Base-by-base conservation (phyloP, 2,329 filamentous ascomycete species). In the Plectosphaerella plurivora region DNA sequence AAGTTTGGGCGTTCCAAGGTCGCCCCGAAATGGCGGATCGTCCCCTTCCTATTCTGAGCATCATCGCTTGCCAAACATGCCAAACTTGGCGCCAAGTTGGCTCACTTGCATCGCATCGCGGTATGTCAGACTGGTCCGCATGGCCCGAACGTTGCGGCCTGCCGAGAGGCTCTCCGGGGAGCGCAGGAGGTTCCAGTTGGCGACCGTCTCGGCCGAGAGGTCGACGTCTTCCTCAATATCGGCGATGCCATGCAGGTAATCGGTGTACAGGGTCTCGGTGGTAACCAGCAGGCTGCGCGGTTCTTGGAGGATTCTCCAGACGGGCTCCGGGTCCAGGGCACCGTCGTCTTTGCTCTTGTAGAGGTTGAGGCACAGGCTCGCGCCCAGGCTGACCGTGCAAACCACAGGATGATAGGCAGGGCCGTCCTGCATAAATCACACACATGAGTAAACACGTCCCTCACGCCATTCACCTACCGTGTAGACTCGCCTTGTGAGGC, bases 321-420 rank as follows among this genome's bases (percentile, higher is more conserved):
- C 69, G 15, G 77, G 80, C 36, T 70, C 67, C 12, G 68, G 65
- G 56, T 78, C 74, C 53, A 88, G 55, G 65, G 82, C 75, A n/a
- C 80, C 81, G 51, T 83, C 79, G 9, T 79, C 76, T 55, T 77
- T 83, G 66, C 80, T 86, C 60, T 77, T 76, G 65, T 88, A 84
- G 14, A 97, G 74, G 60, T 96, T 86, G 49, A 97, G 75, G 53
- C 93, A 90, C 9, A 96, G 74, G 47, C 83, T 83, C 10, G 83
- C 83, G 0, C 90, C 90, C 8, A 99, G 73, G 70, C 90, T 96
- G 57, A 97, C 86, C 2, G 94, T 97, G 58, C 91, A 94, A 12
- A 97, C 93, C 14, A 95, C 84, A 1, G 88, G 88, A 64, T 88
- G 81, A 66, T 99, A 99, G 10, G 93, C 90, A 9, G 81, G 73